Evolutionary conservation across 768 basidiomycete genomes (phyloP), one percentile per base, ranked within the genome.

Genomic region (Rhizopogon roseolus): DNA sequence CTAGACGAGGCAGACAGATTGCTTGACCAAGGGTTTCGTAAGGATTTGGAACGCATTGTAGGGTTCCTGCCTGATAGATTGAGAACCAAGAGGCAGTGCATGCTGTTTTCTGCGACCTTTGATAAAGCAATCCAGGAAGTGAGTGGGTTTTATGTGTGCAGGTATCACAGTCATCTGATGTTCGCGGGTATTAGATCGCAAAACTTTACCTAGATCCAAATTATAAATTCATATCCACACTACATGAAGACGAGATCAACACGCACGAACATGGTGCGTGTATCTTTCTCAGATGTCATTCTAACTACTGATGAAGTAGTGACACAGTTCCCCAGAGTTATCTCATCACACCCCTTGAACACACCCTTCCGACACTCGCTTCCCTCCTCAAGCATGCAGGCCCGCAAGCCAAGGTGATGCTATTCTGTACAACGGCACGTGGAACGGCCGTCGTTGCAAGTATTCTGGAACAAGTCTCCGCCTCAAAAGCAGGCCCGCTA

Each of bases 1-100:
- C 71, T 87, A 57, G 88, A 90, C 62, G 88, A 90, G 68, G 88
- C 87, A 10, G 88, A 90, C 65, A 73, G 88, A 34, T 66, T 90
- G 14, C 74, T 90, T 17, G 88, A 90, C 61, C 77, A 86, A 62
- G 88, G 88, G 46, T 90, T 90, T 64, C 81, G 78, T 42, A 76
- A 76, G 8, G 82, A 84, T 40, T 71, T 90, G 55, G 82, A 87
- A 62, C 82, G 82, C 51, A 86, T 90, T 52, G 64, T 86, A 8
- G 27, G 54, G 0, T 65, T 62, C 54, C 62, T 80, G 36, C 78
- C 78, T 2, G 58, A 72, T 32, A 66, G 68, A 41, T 75, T 73
- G 46, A 72, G 77, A 54, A 75, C 82, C 9, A 81, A 78, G 4
- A 77, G 86, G 55, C 88, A 82, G 71, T 72, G 85, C 66, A 56